These are phyloP conservation scores for Xanthoconium purpureum DNA, from an alignment of 768 basidiomycete genomes.

Conservation along the genomic window DNA sequence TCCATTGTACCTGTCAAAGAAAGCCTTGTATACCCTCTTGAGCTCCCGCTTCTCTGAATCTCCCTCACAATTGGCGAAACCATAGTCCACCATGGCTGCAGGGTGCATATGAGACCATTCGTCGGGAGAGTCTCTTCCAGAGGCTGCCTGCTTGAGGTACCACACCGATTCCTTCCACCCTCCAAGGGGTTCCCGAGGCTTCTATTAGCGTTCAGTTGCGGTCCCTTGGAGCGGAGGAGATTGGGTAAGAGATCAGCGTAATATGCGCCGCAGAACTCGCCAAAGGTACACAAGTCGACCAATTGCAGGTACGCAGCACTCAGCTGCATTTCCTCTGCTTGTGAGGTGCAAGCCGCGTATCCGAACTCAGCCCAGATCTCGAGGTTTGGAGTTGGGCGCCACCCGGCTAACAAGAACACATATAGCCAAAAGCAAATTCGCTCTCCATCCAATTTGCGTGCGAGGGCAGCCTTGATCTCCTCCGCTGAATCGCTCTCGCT, in stretches of 20 bases:
- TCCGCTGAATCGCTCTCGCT: not conserved
- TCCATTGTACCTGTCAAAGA: not conserved
- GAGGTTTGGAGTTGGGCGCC: not conserved
- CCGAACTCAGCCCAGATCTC: not conserved
- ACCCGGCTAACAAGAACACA: not conserved
- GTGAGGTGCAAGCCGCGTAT: not conserved
- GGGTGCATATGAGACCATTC: not conserved
- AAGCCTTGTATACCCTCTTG: not conserved
- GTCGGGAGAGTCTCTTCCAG: not conserved
- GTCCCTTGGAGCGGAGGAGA: not conserved
- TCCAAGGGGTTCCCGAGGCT: not conserved
- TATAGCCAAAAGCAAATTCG: not conserved
- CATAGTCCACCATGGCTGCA: not conserved
- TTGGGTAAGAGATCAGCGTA: not conserved
- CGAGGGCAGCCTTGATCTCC: not conserved
- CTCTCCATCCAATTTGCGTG: not conserved
- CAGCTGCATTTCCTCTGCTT: not conserved
- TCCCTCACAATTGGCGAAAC: not conserved
- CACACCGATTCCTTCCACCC: not conserved
- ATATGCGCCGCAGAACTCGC: not conserved
- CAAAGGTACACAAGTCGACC: not conserved
- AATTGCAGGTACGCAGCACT: not conserved
- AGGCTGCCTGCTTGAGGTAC: not conserved
- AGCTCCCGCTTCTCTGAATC: slow-evolving; percentile 1
- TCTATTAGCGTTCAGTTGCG: not conserved